These are phyloP conservation scores for Linnemannia zychae DNA, from an alignment of 192 early-diverging fungal genomes.

Conservation along the genomic window DNA sequence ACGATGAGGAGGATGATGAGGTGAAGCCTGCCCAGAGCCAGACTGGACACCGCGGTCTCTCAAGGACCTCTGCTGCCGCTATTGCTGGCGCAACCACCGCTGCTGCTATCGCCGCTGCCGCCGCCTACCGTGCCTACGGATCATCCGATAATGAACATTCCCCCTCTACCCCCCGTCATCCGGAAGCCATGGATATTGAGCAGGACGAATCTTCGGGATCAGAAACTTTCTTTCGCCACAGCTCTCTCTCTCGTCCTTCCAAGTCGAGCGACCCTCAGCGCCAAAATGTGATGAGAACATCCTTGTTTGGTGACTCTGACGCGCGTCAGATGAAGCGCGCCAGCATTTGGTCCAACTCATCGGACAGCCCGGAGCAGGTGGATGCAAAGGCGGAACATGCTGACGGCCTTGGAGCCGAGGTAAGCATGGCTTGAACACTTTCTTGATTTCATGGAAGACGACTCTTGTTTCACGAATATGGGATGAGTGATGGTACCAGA, in stretches of 20 bases:
- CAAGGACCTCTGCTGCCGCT: background rate
- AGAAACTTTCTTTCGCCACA: background rate
- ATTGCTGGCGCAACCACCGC: background rate
- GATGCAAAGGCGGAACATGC: constrained; percentile 9
- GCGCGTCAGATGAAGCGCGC: constrained; percentile 35
- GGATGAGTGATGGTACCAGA: background rate
- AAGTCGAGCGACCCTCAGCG: constrained; percentile 44
- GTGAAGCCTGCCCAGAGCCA: constrained; percentile 45
- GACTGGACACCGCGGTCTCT: background rate
- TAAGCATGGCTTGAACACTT: constrained; percentile 46
- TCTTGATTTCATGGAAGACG: background rate
- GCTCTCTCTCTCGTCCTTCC: constrained; percentile 2
- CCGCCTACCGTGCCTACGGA: background rate
- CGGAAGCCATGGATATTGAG: background rate
- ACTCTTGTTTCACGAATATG: background rate
- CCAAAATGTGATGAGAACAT: constrained; percentile 33
- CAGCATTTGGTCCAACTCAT: constrained; percentile 38
- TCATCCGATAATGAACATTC: background rate
- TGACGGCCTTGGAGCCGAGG: constrained; percentile 51
- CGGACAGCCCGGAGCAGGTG: constrained; percentile 23
- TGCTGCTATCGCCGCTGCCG: background rate
- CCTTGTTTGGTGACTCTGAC: constrained; percentile 22
- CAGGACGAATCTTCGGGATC: background rate
- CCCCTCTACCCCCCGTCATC: background rate
- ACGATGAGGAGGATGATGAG: constrained; percentile 75